A percentile compares a stretch with the other conserved stretches of the same genome.
These are phyloP conservation scores for Pythium aquatile DNA, from an alignment of 352 stramenopile genomes.

Conservation along the genomic window DNA sequence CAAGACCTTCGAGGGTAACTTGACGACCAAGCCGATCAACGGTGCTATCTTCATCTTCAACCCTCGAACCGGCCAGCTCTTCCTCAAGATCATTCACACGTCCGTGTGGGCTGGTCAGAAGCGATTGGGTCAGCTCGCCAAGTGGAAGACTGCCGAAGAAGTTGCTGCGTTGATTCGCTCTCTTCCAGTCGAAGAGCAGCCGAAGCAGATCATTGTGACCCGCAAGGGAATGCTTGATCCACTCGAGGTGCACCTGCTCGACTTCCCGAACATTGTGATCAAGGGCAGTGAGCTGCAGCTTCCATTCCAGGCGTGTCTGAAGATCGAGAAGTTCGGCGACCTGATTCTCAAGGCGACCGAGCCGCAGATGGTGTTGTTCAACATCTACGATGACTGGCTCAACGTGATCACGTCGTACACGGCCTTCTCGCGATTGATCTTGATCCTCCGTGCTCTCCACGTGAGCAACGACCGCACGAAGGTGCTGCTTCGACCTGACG, in stretches of 20 bases:
- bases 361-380: slow-evolving; percentile 99
- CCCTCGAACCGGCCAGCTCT: slow-evolving; percentile 98
- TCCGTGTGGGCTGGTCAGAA: slow-evolving; percentile 99
- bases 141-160: slow-evolving; percentile 99
- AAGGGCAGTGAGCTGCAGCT: slow-evolving; percentile 99
- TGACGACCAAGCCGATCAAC: slow-evolving; percentile 99
- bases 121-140: slow-evolving; percentile 97
- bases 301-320: slow-evolving; percentile 98
- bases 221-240: slow-evolving; percentile 99
- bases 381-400: slow-evolving; percentile 99
- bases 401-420: slow-evolving; percentile 99
- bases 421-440: slow-evolving; percentile 99
- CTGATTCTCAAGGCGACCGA: slow-evolving; percentile 99
- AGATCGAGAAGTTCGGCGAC: slow-evolving; percentile 99
- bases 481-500: slow-evolving; percentile 97
- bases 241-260: slow-evolving; percentile 98
- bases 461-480: slow-evolving; percentile 96
- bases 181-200: slow-evolving; percentile 99
- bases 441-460: slow-evolving; percentile 98
- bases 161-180: slow-evolving; percentile 98
- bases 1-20: slow-evolving; percentile 99
- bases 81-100: slow-evolving; percentile 99
- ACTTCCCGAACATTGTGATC: slow-evolving; percentile 99
- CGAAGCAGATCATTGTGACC: slow-evolving; percentile 99
- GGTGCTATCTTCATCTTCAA: slow-evolving; percentile 99